Conservation (phyloP, 352 stramenopile species). For the Phytopythium vexans region DNA sequence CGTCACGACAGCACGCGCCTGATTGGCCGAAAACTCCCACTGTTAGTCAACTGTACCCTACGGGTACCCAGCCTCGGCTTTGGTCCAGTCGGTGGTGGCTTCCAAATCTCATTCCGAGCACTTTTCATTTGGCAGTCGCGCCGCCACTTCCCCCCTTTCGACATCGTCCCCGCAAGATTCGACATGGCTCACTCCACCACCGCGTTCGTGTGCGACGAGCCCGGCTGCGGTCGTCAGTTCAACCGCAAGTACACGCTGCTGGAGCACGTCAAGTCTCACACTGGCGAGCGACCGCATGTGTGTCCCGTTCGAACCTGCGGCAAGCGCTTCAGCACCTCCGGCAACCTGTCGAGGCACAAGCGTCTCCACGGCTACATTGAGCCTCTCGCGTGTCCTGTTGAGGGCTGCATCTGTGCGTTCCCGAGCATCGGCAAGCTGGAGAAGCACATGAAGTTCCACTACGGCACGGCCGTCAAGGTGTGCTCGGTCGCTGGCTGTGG, state of each 20-base stretch:
- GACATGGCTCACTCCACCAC: neutral
- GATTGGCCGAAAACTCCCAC: too few relatives aligned
- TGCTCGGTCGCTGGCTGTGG: constrained; percentile 19
- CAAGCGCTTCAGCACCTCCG: constrained; percentile 44
- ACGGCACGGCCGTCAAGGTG: constrained; percentile 15
- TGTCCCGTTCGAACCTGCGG: constrained; percentile 22
- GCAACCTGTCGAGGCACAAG: constrained; percentile 38
- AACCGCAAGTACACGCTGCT: constrained; percentile 34
- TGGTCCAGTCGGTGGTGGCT: too few relatives aligned
- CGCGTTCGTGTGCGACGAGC: constrained; percentile 14
- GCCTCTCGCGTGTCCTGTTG: constrained; percentile 13
- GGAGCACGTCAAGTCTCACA: constrained; percentile 37
- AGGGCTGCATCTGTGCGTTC: constrained; percentile 16
- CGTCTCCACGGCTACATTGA: constrained; percentile 25
- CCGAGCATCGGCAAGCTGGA: constrained; percentile 19
- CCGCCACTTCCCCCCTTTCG: neutral
- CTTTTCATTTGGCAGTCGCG: constrained; percentile 2
- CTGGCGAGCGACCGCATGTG: constrained; percentile 25
- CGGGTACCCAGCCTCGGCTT: too few relatives aligned
- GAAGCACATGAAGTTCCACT: constrained; percentile 37
- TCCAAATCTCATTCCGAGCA: neutral
- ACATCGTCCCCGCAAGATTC: neutral
- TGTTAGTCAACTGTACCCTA: too few relatives aligned
- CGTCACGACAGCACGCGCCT: too few relatives aligned
- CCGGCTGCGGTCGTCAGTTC: constrained; percentile 17